phyloP scores from a whole-genome alignment of 495 filamentous ascomycete genomes.

The Podospora pseudopauciseta region DNA sequence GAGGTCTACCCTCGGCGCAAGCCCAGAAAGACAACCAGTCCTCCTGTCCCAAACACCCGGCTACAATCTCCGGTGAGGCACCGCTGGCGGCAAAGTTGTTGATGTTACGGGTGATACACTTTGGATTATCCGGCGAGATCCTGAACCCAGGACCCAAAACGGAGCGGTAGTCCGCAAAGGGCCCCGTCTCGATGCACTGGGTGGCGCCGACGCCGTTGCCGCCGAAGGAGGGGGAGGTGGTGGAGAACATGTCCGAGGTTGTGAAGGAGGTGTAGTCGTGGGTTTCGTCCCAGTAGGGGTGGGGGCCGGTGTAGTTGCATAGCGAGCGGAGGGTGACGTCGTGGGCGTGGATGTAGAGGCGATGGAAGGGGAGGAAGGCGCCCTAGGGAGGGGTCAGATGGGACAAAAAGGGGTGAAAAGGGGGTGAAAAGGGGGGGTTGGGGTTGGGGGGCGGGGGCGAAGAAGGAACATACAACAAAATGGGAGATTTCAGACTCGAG shows the following conservation, averaged over 20 bases:
- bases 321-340: conserved; percentile 41
- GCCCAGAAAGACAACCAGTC: conserved; percentile 17
- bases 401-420: neutral
- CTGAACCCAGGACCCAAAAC: conserved; percentile 33
- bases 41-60: conserved; percentile 8
- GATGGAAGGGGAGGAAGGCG: conserved; percentile 51
- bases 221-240: conserved; percentile 35
- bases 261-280: conserved; percentile 40
- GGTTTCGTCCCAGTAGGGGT: conserved; percentile 47
- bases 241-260: conserved; percentile 33
- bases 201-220: conserved; percentile 35
- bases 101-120: conserved; percentile 38
- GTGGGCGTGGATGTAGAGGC: conserved; percentile 45
- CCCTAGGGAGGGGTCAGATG: conserved; percentile 9
- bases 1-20: conserved; percentile 20
- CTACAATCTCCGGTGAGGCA: conserved; percentile 10
- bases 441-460: too few species aligned
- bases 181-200: conserved; percentile 40
- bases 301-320: conserved; percentile 45
- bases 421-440: too few species aligned
- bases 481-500: conserved; percentile 17
- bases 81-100: conserved; percentile 9
- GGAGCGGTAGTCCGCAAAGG: conserved; percentile 34
- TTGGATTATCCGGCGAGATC: conserved; percentile 20
- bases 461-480: conserved; percentile 16